These are phyloP conservation scores for Tricholoma matsutake DNA, from an alignment of 768 basidiomycete species.

Conservation along the genomic window DNA sequence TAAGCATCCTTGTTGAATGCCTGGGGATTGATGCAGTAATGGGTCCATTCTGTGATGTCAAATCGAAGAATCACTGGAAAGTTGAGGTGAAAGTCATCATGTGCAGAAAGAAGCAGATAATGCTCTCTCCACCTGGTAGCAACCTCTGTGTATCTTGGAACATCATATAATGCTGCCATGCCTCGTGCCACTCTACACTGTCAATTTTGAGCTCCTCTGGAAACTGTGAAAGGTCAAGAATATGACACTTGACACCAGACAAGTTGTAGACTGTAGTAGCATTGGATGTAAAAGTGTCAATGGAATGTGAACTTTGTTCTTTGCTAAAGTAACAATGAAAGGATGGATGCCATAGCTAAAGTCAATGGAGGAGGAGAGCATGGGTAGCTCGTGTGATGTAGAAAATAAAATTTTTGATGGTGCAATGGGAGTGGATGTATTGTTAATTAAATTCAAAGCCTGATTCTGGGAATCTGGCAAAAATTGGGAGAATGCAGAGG, in stretches of 20 bases:
- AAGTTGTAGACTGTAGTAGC: neutral
- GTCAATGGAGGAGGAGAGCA: neutral
- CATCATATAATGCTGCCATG: neutral
- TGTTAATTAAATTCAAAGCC: neutral
- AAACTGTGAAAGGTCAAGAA: conserved; percentile 15
- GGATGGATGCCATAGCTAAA: conserved; percentile 10
- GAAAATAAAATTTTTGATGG: conserved; percentile 4
- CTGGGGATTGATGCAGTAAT: neutral
- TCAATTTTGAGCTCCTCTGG: too few relatives aligned
- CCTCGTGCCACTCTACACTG: too few relatives aligned
- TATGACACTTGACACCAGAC: neutral
- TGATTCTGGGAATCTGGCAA: neutral
- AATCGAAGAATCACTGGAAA: neutral
- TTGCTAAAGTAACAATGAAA: neutral
- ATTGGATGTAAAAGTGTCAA: neutral
- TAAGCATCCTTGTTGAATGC: neutral
- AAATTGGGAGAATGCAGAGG: neutral
- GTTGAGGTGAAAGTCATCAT: neutral
- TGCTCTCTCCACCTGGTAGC: neutral
- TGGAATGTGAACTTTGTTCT: conserved; percentile 1
- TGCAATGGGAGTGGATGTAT: neutral
- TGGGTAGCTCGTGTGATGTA: neutral
- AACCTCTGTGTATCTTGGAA: conserved; percentile 4
- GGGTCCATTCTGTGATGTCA: neutral
- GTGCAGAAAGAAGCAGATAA: neutral